phyloP scores from a whole-genome alignment of 257 asterid genomes.

The Thymus quinquecostatus region DNA sequence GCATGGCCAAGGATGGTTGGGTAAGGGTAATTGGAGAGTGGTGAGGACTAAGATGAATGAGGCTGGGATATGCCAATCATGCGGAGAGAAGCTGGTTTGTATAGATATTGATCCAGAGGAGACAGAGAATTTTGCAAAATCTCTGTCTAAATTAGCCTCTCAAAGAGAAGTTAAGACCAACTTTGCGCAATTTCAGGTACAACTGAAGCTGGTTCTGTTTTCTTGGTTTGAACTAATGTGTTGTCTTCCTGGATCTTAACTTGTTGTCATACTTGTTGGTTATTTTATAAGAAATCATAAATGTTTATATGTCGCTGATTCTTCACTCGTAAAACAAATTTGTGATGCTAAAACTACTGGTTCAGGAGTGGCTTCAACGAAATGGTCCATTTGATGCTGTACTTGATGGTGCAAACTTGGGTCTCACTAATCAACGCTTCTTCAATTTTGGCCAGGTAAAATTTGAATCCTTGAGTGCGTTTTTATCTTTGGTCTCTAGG shows the following conservation, averaged over 20 bases:
- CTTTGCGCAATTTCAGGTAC: conserved; percentile 78
- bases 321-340: background rate
- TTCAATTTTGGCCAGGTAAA: conserved; percentile 69
- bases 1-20: conserved; percentile 99
- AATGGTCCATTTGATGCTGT: conserved; percentile 96
- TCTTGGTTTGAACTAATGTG: background rate
- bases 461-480: conserved; percentile 5
- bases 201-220: conserved; percentile 20
- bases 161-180: conserved; percentile 60
- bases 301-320: background rate
- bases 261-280: conserved; percentile 2
- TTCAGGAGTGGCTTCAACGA: conserved; percentile 84
- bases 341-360: conserved; percentile 35
- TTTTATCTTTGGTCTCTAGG: background rate
- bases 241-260: conserved; percentile 10
- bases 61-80: conserved; percentile 68
- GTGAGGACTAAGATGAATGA: conserved; percentile 63
- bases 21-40: conserved; percentile 84
- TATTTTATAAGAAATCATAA: background rate
- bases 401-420: conserved; percentile 82
- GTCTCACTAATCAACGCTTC: conserved; percentile 53
- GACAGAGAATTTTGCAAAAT: conserved; percentile 74
- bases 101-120: conserved; percentile 95
- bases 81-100: conserved; percentile 80
- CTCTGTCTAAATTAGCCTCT: conserved; percentile 68